Evolutionary conservation across 345 rosid genomes (phyloP), one percentile per base, ranked within the genome.

Genomic region (Pistacia integerrima): DNA sequence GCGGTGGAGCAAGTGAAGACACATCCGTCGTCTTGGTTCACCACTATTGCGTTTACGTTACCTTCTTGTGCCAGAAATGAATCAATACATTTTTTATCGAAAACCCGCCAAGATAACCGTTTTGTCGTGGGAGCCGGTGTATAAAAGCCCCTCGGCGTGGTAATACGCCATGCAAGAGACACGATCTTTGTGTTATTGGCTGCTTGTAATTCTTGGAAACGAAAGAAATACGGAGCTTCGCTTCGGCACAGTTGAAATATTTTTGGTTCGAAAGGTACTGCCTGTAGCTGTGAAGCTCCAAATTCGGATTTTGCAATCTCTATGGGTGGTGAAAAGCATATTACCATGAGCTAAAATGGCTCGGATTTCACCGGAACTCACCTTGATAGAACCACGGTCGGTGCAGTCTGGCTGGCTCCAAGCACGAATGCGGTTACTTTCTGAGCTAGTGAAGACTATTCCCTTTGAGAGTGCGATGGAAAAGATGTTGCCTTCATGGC

Each of bases 161-260:
- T 83, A 85, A 66, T 83, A 88, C 22, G 88, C 92, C 81, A 88
- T 85, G 79, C 88, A 88, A 48, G 87, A 86, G 17, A 88, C 59
- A 30, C 76, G 69, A 52, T 85, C 87, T 56, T 68, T 80, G 70
- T 85, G 90, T 14, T 81, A 79, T 13, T 82, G 83, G 41, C 64
- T 51, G 69, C 49, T 76, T n/a, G 73, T 25, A 25, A 25, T 63
- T 65, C 70, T 81, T 0, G 83, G 48, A 67, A 86, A 80, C 9
- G 65, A 1, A 48, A 72, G 75, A 67, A 85, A 84, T 2, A 25
- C 25, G 25, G 81, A 70, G 49, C 65, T 81, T 76, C 69, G 75
- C 52, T 63, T 81, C 2, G 90, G 92, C 33, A 88, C 62, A 0
- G 86, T 84, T 6, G 74, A 28, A 36, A 82, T 18, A 46, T 82